These are phyloP conservation scores for Camellia granthamiana DNA, from an alignment of 148 eudicot species.

Conservation along the genomic window DNA sequence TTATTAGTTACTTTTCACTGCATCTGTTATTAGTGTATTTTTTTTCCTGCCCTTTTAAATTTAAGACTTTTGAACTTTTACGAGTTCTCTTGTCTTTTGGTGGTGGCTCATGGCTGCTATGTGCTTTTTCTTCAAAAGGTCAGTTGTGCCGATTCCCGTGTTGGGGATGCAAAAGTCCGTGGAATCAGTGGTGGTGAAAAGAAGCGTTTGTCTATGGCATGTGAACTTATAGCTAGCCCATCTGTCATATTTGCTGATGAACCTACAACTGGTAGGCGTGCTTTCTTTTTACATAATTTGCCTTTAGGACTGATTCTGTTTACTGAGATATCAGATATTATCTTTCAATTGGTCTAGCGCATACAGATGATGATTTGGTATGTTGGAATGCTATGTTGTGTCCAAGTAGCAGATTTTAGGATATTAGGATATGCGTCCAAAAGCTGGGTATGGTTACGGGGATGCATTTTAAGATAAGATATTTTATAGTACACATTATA, in stretches of 20 bases:
- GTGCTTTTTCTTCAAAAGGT: conserved; percentile 51
- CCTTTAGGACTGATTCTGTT: conserved; percentile 12
- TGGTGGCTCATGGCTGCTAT: neutral
- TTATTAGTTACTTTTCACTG: neutral
- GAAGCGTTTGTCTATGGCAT: conserved; percentile 89
- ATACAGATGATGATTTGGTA: neutral
- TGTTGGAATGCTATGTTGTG: neutral
- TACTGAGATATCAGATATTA: no score
- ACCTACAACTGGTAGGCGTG: conserved; percentile 80
- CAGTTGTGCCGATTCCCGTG: conserved; percentile 90
- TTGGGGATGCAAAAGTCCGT: conserved; percentile 98
- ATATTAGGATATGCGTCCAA: no score
- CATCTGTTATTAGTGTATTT: neutral
- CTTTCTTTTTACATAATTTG: conserved; percentile 12
- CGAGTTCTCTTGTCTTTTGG: conserved; percentile 5
- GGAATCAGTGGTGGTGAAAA: conserved; percentile 99
- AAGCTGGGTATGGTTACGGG: no score
- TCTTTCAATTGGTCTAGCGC: neutral
- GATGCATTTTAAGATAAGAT: no score
- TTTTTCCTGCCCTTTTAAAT: neutral
- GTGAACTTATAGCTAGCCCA: conserved; percentile 96
- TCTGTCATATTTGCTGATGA: conserved; percentile 99
- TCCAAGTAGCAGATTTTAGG: neutral
- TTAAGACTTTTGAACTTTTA: neutral
- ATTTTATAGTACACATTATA: no score